Evolutionary conservation across 495 filamentous ascomycete species (phyloP).

Genomic region (Aspergillus leporis): DNA sequence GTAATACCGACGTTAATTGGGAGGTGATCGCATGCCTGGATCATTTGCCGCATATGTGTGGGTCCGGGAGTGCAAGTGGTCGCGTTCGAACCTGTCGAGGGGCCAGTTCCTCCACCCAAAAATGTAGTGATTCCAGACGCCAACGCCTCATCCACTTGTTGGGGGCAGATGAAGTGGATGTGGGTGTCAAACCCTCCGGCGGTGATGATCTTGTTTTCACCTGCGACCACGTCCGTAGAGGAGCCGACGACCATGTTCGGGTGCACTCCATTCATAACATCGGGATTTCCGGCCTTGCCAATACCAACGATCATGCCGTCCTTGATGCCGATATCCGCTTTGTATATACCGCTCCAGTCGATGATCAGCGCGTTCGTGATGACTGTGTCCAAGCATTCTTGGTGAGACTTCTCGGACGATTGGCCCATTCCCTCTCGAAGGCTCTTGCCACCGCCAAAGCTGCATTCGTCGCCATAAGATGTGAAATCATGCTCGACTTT

Average conservation of each 20-base stretch:
- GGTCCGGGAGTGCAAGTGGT: conserved; percentile 93
- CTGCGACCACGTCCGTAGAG: conserved; percentile 95
- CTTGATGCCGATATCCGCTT: conserved; percentile 96
- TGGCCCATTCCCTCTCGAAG: conserved; percentile 96
- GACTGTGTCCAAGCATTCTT: conserved; percentile 77
- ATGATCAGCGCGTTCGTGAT: conserved; percentile 92
- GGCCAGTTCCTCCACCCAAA: conserved; percentile 92
- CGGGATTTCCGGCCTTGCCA: conserved; percentile 95
- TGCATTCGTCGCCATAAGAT: conserved; percentile 88
- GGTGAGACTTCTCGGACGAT: conserved; percentile 70
- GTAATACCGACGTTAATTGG: conserved; percentile 94
- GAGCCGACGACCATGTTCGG: conserved; percentile 79
- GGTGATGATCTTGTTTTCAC: conserved; percentile 89
- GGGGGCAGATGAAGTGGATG: conserved; percentile 96
- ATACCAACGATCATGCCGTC: conserved; percentile 86
- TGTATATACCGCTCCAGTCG: conserved; percentile 92
- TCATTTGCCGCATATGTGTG: conserved; percentile 86
- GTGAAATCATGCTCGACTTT: conserved; percentile 87
- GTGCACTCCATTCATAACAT: conserved; percentile 90
- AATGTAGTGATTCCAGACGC: conserved; percentile 90
- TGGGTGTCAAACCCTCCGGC: conserved; percentile 92
- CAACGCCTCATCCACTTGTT: conserved; percentile 85
- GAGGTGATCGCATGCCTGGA: conserved; percentile 83
- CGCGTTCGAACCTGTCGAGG: conserved; percentile 90
- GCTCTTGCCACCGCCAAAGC: conserved; percentile 94